A percentile compares a stretch with the other conserved stretches of the same genome.
These are phyloP conservation scores for Amanita molliuscula DNA, from an alignment of 768 basidiomycete genomes.

Conservation along the genomic window DNA sequence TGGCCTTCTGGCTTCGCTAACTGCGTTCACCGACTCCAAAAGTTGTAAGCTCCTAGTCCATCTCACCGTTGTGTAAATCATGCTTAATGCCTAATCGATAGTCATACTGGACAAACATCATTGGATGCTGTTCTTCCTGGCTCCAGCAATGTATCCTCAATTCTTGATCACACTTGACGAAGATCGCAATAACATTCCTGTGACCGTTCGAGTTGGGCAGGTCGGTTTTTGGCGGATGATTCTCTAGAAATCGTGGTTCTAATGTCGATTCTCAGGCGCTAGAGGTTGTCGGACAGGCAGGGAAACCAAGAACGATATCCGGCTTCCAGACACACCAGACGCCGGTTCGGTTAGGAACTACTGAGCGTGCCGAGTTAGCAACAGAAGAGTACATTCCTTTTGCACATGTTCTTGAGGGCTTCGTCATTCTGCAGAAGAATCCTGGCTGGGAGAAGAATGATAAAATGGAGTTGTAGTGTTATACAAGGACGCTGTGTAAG, in stretches of 20 bases:
- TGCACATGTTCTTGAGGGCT: conserved; percentile 82
- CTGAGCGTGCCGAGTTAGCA: conserved; percentile 89
- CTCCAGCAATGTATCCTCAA: conserved; percentile 94
- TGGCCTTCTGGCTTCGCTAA: conserved; percentile 78
- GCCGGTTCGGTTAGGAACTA: conserved; percentile 90
- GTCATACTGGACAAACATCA: conserved; percentile 93
- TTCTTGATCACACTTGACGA: conserved; percentile 98
- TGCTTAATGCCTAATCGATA: conserved; percentile 19
- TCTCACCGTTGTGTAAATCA: neutral
- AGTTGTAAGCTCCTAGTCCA: conserved; percentile 52
- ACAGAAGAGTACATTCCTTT: conserved; percentile 96
- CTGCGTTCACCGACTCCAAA: conserved; percentile 91
- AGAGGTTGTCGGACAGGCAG: conserved; percentile 96
- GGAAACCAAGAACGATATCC: conserved; percentile 92
- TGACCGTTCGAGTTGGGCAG: conserved; percentile 93
- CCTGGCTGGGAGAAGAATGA: conserved; percentile 84
- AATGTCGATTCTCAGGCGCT: conserved; percentile 51
- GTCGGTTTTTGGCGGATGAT: conserved; percentile 26
- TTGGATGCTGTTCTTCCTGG: conserved; percentile 98
- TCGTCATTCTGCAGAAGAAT: conserved; percentile 88
- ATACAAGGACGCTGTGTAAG: too few species aligned
- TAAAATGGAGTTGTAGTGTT: conserved; percentile 69
- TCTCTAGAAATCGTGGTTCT: neutral
- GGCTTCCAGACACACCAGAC: conserved; percentile 99
- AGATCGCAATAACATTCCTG: conserved; percentile 73